phyloP scores from a whole-genome alignment of 345 rosid genomes.

The Citrus mangshanensis region DNA sequence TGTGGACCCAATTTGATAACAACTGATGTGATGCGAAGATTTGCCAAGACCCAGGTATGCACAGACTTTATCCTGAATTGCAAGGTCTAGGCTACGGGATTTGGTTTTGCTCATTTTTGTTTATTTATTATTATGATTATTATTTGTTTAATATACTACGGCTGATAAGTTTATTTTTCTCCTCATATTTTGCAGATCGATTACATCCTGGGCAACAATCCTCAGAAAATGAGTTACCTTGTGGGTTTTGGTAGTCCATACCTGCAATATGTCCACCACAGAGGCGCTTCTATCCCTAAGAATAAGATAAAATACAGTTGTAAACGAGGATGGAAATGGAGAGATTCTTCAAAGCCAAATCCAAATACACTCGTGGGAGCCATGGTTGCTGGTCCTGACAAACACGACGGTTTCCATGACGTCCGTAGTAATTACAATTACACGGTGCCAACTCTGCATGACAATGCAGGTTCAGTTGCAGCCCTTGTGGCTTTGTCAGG shows the following conservation, averaged over 20 bases:
- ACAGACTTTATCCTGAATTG: too few relatives aligned
- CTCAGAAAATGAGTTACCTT: slow-evolving; percentile 84
- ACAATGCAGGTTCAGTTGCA: slow-evolving; percentile 89
- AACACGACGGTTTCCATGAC: slow-evolving; percentile 76
- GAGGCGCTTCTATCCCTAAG: slow-evolving; percentile 91
- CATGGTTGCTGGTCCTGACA: slow-evolving; percentile 98
- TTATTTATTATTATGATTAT: too few relatives aligned
- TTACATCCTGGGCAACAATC: slow-evolving; percentile 91
- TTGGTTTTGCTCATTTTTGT: not conserved
- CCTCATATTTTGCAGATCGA: slow-evolving; percentile 47
- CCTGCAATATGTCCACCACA: slow-evolving; percentile 77
- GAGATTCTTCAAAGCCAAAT: slow-evolving; percentile 75
- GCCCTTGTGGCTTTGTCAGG: slow-evolving; percentile 92
- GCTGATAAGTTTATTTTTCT: not conserved
- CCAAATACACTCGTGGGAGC: slow-evolving; percentile 89
- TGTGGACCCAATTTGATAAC: slow-evolving; percentile 90
- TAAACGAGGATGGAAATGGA: slow-evolving; percentile 97
- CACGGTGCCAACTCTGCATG: slow-evolving; percentile 91
- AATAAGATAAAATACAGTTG: slow-evolving; percentile 76
- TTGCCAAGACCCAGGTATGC: slow-evolving; percentile 77
- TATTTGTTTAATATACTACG: not conserved
- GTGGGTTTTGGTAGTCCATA: slow-evolving; percentile 86
- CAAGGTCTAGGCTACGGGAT: not conserved
- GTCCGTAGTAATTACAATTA: slow-evolving; percentile 88
- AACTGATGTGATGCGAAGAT: slow-evolving; percentile 60